These are phyloP conservation scores for Seminavis robusta DNA, from an alignment of 108 stramenopile species.

Conservation along the genomic window DNA sequence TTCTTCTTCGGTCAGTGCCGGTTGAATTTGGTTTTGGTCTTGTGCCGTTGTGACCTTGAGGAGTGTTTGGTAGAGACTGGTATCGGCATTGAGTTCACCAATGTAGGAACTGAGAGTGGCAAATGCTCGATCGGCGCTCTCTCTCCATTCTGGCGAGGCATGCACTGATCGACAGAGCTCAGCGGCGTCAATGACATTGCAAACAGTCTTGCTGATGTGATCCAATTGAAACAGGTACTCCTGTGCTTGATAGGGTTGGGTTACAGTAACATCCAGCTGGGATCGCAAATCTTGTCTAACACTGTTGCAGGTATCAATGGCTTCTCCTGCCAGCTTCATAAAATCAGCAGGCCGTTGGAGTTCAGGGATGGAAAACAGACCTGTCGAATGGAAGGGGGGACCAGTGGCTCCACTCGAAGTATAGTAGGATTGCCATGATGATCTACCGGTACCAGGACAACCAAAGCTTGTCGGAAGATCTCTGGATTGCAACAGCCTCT, in stretches of 20 bases:
- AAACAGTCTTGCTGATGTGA: constrained; percentile 81
- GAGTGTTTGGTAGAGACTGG: constrained; percentile 56
- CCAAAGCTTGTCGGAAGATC: too few species aligned
- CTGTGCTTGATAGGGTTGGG: constrained; percentile 43
- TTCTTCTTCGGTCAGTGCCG: constrained; percentile 62
- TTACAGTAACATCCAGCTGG: too few species aligned
- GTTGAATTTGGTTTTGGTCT: constrained; percentile 5
- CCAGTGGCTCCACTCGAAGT: too few species aligned
- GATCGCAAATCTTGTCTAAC: too few species aligned
- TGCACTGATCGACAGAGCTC: constrained; percentile 91
- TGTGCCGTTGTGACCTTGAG: neutral
- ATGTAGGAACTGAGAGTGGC: constrained; percentile 78
- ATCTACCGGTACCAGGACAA: too few species aligned
- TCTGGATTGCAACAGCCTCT: too few species aligned
- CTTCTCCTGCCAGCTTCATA: constrained; percentile 44
- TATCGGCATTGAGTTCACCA: constrained; percentile 84
- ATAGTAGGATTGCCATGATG: too few species aligned
- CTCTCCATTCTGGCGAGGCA: constrained; percentile 60
- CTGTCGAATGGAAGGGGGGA: too few species aligned
- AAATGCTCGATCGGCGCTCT: constrained; percentile 77
- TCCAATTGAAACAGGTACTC: constrained; percentile 73
- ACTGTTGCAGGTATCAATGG: constrained; percentile 53
- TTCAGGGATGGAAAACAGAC: constrained; percentile 66
- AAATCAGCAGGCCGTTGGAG: constrained; percentile 64
- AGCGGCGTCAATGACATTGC: constrained; percentile 95